Conservation (phyloP, 768 basidiomycete species). For the Termitomyces sp. region DNA sequence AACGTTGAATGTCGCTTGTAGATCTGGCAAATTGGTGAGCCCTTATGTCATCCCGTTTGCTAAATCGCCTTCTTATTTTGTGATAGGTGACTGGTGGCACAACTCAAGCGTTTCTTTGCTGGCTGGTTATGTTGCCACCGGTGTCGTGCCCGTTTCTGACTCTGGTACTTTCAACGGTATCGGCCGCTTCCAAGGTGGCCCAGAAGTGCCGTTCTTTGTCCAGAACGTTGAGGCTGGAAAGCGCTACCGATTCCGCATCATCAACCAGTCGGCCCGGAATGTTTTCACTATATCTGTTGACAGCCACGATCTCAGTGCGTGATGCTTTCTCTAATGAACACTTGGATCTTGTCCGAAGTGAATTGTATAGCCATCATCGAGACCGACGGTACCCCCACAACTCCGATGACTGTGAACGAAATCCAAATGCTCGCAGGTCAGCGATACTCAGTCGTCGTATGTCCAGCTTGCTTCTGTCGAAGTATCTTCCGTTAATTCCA, state of each 20-base stretch:
- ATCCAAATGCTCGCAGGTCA: slow-evolving; percentile 42
- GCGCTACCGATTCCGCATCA: slow-evolving; percentile 54
- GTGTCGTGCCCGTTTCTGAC: slow-evolving; percentile 31
- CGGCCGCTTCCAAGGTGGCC: slow-evolving; percentile 43
- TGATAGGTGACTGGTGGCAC: slow-evolving; percentile 43
- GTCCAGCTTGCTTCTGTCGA: slow-evolving; percentile 19
- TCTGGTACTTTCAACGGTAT: slow-evolving; percentile 46
- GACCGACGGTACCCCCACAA: slow-evolving; percentile 31
- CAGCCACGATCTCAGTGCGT: slow-evolving; percentile 26
- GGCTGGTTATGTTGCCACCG: slow-evolving; percentile 24
- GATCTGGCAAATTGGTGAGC: slow-evolving; percentile 25
- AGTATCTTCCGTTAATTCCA: slow-evolving; percentile 6
- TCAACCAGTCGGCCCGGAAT: slow-evolving; percentile 48
- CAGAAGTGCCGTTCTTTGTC: slow-evolving; percentile 35
- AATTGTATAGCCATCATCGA: slow-evolving; percentile 28
- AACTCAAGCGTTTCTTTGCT: slow-evolving; percentile 27
- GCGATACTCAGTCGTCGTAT: slow-evolving; percentile 37
- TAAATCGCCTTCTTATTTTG: not conserved
- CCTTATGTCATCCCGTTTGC: not conserved
- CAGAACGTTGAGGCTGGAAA: slow-evolving; percentile 29
- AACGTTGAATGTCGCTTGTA: slow-evolving; percentile 2
- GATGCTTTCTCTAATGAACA: not conserved
- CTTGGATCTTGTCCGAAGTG: not conserved
- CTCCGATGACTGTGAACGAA: slow-evolving; percentile 29
- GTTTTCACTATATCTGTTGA: slow-evolving; percentile 40